A percentile compares a stretch with the other conserved stretches of the same genome.
These are phyloP conservation scores for Penicillium sp. DNA, from an alignment of 2,329 filamentous ascomycete species.

Conservation along the genomic window DNA sequence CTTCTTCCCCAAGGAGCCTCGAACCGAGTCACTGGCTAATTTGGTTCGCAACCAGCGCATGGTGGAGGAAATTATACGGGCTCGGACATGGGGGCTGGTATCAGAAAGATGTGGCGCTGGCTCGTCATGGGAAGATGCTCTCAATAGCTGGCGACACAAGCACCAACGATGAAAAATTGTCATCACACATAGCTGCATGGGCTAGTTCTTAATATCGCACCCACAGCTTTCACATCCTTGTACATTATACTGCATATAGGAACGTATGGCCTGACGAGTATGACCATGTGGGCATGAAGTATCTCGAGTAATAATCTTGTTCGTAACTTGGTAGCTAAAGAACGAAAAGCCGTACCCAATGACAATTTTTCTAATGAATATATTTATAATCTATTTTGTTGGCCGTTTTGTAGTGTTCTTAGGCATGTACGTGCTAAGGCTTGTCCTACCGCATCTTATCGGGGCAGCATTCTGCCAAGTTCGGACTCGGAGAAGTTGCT, in stretches of 20 bases:
- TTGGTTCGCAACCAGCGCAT: constrained; percentile 68
- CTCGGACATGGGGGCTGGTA: constrained; percentile 78
- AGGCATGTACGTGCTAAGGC: background rate
- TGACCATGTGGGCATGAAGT: background rate
- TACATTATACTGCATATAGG: constrained; percentile 13
- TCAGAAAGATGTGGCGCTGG: constrained; percentile 69
- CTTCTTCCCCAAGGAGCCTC: constrained; percentile 72
- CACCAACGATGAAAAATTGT: constrained; percentile 20
- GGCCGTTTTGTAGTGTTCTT: background rate
- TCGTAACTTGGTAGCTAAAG: background rate
- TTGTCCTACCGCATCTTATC: constrained; percentile 19
- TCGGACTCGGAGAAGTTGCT: constrained; percentile 29
- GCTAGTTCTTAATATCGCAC: background rate
- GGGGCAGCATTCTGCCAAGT: constrained; percentile 23
- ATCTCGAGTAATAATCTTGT: background rate
- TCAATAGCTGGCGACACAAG: constrained; percentile 61
- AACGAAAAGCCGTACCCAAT: background rate
- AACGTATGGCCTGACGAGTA: constrained; percentile 2
- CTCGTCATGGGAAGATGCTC: constrained; percentile 63
- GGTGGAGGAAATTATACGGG: constrained; percentile 74
- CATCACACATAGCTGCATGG: background rate
- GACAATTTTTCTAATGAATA: background rate
- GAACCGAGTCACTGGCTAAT: constrained; percentile 76
- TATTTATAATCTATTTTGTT: background rate
- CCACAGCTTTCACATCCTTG: background rate